Percentiles rank a stretch among this genome's conserved stretches.
Conservation (phyloP, 768 basidiomycete species). For the Panus rudis region DNA sequence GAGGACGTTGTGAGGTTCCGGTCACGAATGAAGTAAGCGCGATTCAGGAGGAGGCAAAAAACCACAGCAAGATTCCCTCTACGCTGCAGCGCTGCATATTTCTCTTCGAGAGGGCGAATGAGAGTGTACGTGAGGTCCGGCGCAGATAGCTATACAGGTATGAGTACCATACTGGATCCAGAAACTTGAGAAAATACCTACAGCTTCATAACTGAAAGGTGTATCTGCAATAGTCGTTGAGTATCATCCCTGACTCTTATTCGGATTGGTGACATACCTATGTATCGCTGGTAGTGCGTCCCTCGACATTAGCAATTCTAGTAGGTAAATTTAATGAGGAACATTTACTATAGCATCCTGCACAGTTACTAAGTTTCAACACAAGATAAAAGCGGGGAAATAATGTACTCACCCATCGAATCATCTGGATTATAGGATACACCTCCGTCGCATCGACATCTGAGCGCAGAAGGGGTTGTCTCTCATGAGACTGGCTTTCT, state of each 20-base stretch:
- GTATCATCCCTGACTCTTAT: background rate
- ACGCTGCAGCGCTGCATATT: slow-evolving; percentile 69
- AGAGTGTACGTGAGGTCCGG: slow-evolving; percentile 91
- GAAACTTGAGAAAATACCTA: slow-evolving; percentile 27
- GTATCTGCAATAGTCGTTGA: slow-evolving; percentile 49
- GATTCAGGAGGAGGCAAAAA: slow-evolving; percentile 85
- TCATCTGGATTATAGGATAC: slow-evolving; percentile 78
- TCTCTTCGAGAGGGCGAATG: slow-evolving; percentile 80
- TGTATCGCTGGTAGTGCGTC: slow-evolving; percentile 49
- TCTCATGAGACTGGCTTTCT: too few relatives aligned
- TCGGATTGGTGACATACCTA: slow-evolving; percentile 38
- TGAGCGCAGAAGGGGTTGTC: slow-evolving; percentile 37
- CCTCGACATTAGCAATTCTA: background rate
- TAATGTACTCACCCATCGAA: slow-evolving; percentile 45
- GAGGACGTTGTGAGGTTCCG: slow-evolving; percentile 61
- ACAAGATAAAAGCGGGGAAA: slow-evolving; percentile 12
- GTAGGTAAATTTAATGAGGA: slow-evolving; percentile 9
- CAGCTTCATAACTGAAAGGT: slow-evolving; percentile 75
- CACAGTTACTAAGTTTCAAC: slow-evolving; percentile 5
- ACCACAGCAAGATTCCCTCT: slow-evolving; percentile 76
- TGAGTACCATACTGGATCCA: background rate
- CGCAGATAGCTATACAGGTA: slow-evolving; percentile 49
- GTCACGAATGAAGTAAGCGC: slow-evolving; percentile 79
- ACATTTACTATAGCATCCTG: slow-evolving; percentile 56
- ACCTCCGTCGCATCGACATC: slow-evolving; percentile 55